A percentile compares a stretch with the other conserved stretches of the same genome.
phyloP scores from a whole-genome alignment of 1,284 basidiomycete genomes.

The Meira miltonrushii region DNA sequence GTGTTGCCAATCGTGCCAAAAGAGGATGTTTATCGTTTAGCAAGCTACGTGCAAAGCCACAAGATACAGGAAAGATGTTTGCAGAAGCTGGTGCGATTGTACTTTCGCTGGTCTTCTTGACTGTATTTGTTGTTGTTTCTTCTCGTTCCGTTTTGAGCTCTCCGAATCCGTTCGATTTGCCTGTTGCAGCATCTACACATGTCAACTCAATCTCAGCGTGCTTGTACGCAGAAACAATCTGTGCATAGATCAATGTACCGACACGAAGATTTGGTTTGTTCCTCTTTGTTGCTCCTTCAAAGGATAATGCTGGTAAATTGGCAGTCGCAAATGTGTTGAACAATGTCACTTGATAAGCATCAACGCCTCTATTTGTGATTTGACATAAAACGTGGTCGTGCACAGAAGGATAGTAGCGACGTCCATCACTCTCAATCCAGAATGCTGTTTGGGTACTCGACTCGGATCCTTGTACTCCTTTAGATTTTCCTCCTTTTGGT shows the following conservation, averaged over 20 bases:
- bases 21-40: constrained; percentile 26
- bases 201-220: constrained; percentile 47
- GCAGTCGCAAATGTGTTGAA: constrained; percentile 25
- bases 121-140: constrained; percentile 9
- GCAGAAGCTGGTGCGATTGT: constrained; percentile 8
- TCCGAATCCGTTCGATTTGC: constrained; percentile 44
- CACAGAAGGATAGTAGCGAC: constrained; percentile 34
- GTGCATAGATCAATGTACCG: constrained; percentile 44
- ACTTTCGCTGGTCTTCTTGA: constrained; percentile 14
- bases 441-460: not conserved
- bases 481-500: not conserved
- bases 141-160: constrained; percentile 36
- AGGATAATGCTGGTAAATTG: constrained; percentile 42
- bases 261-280: constrained; percentile 47
- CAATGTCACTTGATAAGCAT: constrained; percentile 43
- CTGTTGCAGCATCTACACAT: constrained; percentile 42
- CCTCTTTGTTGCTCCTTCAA: constrained; percentile 50
- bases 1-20: constrained; percentile 26
- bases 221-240: constrained; percentile 29
- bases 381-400: constrained; percentile 43
- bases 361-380: constrained; percentile 39
- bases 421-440: constrained; percentile 37
- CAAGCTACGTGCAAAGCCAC: constrained; percentile 29
- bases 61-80: constrained; percentile 22
- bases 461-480: not conserved